Conservation (phyloP, 345 rosid species). For the Eucalyptus regnans region DNA sequence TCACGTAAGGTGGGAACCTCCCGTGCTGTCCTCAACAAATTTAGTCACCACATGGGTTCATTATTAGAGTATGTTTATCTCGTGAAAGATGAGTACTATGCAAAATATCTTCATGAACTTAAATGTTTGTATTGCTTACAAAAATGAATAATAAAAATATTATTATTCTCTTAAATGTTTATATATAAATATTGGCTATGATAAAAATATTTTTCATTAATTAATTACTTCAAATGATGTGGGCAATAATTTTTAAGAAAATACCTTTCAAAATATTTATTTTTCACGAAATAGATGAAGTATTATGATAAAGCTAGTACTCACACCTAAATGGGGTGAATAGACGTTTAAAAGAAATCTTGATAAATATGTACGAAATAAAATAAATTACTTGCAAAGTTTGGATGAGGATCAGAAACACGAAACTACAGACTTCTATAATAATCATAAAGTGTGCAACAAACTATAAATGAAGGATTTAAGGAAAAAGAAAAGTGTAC, state of each 20-base stretch:
- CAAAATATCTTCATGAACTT: not conserved
- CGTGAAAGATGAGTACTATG: not conserved
- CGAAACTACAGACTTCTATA: too few species aligned
- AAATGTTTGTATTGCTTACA: fast-evolving
- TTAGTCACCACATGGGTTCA: not conserved
- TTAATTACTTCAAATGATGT: not conserved
- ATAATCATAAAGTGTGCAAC: too few species aligned
- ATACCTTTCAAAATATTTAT: not conserved
- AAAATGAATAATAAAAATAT: not conserved
- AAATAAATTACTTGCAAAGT: too few species aligned
- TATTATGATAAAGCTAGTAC: too few species aligned
- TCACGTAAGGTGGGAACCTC: not conserved
- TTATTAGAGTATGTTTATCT: not conserved
- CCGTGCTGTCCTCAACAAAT: not conserved
- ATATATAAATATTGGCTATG: not conserved
- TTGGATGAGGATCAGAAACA: too few species aligned
- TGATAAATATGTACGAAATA: too few species aligned
- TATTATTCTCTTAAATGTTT: not conserved
- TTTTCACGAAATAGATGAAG: not conserved
- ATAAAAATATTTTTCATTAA: not conserved
- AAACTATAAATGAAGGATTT: too few species aligned
- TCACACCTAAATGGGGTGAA: too few species aligned
- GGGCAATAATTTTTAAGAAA: not conserved
- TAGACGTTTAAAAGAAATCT: too few species aligned
- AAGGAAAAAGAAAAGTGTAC: too few species aligned